Base-by-base conservation (phyloP, 306 rosid species). In the Quercus alba region DNA sequence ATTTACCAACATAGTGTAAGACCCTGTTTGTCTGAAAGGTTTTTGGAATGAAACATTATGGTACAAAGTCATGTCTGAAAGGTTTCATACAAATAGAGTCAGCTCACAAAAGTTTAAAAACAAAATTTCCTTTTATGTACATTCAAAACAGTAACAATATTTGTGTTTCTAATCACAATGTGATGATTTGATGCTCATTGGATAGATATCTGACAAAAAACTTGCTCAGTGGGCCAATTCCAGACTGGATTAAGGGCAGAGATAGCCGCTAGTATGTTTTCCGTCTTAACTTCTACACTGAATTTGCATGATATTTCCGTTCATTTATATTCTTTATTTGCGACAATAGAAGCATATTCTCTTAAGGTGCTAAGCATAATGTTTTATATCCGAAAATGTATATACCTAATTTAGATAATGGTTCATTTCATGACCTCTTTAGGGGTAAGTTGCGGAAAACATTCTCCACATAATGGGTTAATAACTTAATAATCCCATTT, bases 221-320 rank as follows among this genome's bases (percentile, higher is more conserved):
- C 85, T 15, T 73, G 56, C 82, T 82, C 7, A 61, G 6, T 17
- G 85, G 85, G 59, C 46, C 75, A 62, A 73, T 82, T 63, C 85
- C 85, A 13, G 75, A 73, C 5, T 82, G 85, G 85, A 77, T 82
- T 30, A 82, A 41, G 66, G 49, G 26, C n/a, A 82, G 70, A 73
- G 55, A 55, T 64, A n/a, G 2, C 59, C n/a, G 56, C 57, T 63
- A 72, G 85, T 82, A 77, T 38, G 74, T 54, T 64, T 64, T 30
- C 64, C 1, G 1, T 55, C 66, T 5, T 19, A 55, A 55, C 15
- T 67, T 33, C 52, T 18, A 19, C n/a, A 2, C 35, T 3, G 38
- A 33, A n/a, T 33, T 67, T 67, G 72, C 51, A 67, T 67, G 26
- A 67, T 2, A 33, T 33, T 25, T 23, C 19, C 25, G 4, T 67